Evolutionary conservation across 2,329 filamentous ascomycete species (phyloP), one percentile per base, ranked within the genome.

Genomic region (Xylaria sp.): DNA sequence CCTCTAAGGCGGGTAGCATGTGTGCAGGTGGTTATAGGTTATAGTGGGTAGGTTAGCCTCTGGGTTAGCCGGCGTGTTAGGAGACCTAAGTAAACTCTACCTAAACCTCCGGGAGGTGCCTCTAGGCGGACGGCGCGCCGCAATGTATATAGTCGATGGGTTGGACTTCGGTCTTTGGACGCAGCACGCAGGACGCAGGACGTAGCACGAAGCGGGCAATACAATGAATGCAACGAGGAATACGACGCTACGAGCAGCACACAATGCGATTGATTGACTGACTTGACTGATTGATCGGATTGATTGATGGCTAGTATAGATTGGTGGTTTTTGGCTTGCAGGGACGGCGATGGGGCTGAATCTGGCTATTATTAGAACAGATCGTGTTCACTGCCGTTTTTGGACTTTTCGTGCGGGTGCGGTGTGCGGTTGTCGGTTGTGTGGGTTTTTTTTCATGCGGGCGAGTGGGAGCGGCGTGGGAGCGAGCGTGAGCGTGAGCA

Each of bases 341-440:
- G 75, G 72, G 73, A 70, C 72, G 13, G 29, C 29, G 71, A 77
- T 80, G 80, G 79, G 80, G 80, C 78, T 81, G 79, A 78, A 81
- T 78, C 78, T 79, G 78, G 77, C 80, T 81, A 82, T 81, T 80
- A 79, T 81, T 82, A 82, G 80, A 79, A 67, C 70, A 71, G 75
- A 78, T 79, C 75, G 76, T 79, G 78, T 77, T 78, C 75, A 76
- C 72, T 51, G 52, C 31, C 53, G 37, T 54, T 47, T 57, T 54
- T 43, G 29, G n/a, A n/a, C n/a, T n/a, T n/a, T n/a, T 40, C 19
- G 55, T 58, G 55, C 55, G 55, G 55, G 49, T 61, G 57, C 61
- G 57, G 61, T 66, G 63, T 64, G 61, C 54, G 57, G 27, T 54
- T 55, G 44, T 48, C 44, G 44, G 44, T 35, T 21, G 25, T 38